Base-by-base conservation (phyloP, 2,329 filamentous ascomycete genomes). In the Cryphonectria nitschkei region DNA sequence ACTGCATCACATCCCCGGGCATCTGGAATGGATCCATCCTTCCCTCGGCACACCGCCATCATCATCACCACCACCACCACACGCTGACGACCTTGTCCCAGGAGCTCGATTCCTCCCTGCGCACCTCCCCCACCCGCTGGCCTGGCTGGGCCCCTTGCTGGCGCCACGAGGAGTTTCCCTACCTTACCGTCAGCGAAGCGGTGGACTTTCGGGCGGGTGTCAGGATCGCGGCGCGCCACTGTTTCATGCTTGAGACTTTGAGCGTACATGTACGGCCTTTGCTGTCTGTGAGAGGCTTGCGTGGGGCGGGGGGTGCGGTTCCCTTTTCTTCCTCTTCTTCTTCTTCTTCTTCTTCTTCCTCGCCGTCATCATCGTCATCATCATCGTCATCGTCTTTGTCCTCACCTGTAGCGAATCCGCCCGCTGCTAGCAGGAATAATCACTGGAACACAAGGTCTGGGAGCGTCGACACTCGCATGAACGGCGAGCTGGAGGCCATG, bases 141-240 rank as follows among this genome's bases (percentile, higher is more conserved):
- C 78, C 80, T 0, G 75, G 77, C 0, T 75, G 76, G 66, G 81
- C 82, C 19, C 84, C 85, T 2, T 88, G 86, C 77, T 88, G 86
- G 86, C 82, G 85, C 26, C 86, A 88, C 76, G 83, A 87, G 74
- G 82, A 84, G 71, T 87, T 85, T 68, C 85, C 85, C 0, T 86
- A 84, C 74, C 76, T 87, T 13, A 86, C 84, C 1, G 79, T 87
- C 19, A 78, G 81, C 50, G 81, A 86, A 69, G 81, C 81, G 66
- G 79, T 82, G 22, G 85, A 88, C 72, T 75, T 75, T 2, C 74
- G 74, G 0, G 85, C 85, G 0, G 84, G 84, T 0, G 65, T 60
- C 70, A 72, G 67, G 68, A 69, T 66, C 66, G 75, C 46, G 70
- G 75, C 63, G 66, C 76, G 26, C 75, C 74, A 32, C 65, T 77